Percentiles rank a stretch among this genome's conserved stretches.
Conservation (phyloP, 2,329 filamentous ascomycete species). For the Sporothrix brunneoviolacea region DNA sequence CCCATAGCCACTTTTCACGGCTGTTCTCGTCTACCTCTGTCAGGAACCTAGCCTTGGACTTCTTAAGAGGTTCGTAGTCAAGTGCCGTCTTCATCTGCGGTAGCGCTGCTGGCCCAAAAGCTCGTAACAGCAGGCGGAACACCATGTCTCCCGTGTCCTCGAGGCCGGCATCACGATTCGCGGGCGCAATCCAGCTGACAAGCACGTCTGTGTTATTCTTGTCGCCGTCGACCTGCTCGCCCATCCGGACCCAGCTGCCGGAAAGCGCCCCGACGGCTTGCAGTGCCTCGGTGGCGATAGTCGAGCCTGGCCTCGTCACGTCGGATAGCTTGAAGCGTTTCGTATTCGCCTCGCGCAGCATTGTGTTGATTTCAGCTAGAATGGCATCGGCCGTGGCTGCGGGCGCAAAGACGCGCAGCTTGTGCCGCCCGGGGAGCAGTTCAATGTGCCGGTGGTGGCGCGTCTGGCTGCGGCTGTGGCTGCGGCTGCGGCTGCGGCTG, state of each 20-base stretch:
- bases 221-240: conserved; percentile 22
- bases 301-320: background rate
- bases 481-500: conserved; percentile 27
- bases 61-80: conserved; percentile 11
- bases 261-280: conserved; percentile 34
- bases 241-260: conserved; percentile 31
- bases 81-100: conserved; percentile 19
- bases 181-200: conserved; percentile 14
- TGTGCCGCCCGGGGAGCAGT: conserved; percentile 23
- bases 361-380: conserved; percentile 27
- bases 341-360: conserved; percentile 23
- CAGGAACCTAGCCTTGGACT: conserved; percentile 25
- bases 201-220: conserved; percentile 16
- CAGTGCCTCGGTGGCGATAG: conserved; percentile 18
- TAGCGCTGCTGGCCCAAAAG: conserved; percentile 20
- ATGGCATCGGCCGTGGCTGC: conserved; percentile 30
- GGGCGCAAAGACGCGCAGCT: conserved; percentile 31
- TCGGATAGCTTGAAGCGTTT: conserved; percentile 2
- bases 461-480: conserved; percentile 17
- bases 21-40: conserved; percentile 23
- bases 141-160: conserved; percentile 39
- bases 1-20: conserved; percentile 31
- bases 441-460: conserved; percentile 27
- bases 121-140: conserved; percentile 37
- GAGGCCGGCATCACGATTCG: conserved; percentile 11